Percentiles rank a stretch among this genome's conserved stretches.
phyloP scores from a whole-genome alignment of 2,329 filamentous ascomycete species.

The Epichloe uncinata region DNA sequence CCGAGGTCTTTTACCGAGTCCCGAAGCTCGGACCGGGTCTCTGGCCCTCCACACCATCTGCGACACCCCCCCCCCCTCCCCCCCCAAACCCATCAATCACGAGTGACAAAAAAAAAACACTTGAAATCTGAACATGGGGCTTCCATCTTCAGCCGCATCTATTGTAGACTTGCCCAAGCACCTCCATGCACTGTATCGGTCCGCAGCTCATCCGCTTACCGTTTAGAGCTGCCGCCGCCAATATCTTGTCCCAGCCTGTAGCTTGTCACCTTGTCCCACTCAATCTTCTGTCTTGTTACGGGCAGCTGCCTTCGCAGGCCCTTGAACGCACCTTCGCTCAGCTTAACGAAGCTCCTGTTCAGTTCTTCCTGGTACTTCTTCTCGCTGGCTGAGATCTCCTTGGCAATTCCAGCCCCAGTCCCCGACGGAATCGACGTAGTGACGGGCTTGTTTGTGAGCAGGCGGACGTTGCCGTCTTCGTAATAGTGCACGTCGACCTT shows the following conservation, averaged over 20 bases:
- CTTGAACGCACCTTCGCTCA: slow-evolving; percentile 96
- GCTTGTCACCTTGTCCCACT: slow-evolving; percentile 96
- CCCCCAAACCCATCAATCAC: too few relatives aligned
- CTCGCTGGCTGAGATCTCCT: slow-evolving; percentile 66
- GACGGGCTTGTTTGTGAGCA: slow-evolving; percentile 75
- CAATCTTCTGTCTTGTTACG: slow-evolving; percentile 95
- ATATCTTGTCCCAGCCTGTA: slow-evolving; percentile 79
- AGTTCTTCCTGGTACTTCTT: slow-evolving; percentile 94
- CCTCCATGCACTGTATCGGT: background rate
- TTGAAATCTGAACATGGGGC: background rate
- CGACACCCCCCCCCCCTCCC: too few relatives aligned
- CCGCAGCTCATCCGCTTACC: slow-evolving; percentile 21
- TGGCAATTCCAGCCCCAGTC: slow-evolving; percentile 55
- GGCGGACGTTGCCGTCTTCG: slow-evolving; percentile 93
- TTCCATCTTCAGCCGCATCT: background rate
- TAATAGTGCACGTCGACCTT: slow-evolving; percentile 98
- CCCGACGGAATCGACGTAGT: slow-evolving; percentile 46
- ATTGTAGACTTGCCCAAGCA: background rate
- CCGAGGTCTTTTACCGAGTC: background rate
- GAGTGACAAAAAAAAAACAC: too few relatives aligned
- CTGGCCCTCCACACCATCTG: too few relatives aligned
- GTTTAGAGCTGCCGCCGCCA: slow-evolving; percentile 49
- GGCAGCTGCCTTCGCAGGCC: slow-evolving; percentile 81
- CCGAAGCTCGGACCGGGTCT: background rate
- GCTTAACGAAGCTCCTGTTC: slow-evolving; percentile 73